Evolutionary conservation across 306 rosid species (phyloP), one percentile per base, ranked within the genome.

Genomic region (Castanea mollissima): DNA sequence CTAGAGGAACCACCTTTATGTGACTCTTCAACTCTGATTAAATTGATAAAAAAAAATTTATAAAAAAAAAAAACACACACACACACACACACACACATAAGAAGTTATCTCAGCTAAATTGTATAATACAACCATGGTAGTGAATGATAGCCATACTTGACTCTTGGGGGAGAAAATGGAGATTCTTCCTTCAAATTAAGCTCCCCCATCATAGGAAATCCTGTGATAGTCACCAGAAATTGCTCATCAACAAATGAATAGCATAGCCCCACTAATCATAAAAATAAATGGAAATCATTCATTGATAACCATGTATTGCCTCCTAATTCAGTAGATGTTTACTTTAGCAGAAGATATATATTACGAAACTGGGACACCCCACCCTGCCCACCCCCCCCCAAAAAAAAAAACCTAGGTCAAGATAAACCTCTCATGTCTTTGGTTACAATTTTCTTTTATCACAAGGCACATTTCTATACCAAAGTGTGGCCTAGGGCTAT

Each of bases 171-270:
- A 82, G 98, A 88, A 86, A 91, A 90, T 67, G 88, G 81, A 59
- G 97, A 90, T 81, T 95, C 98, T 76, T 90, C 97, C 85, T 93
- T 95, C 76, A 90, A 5, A 81, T 81, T 84, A 83, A 82, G 90
- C 86, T 95, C 99, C 71, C 88, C 92, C 73, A 89, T 85, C 54
- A 67, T 71, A 76, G 85, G 88, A 80, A 89, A 88, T 69, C 85
- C 97, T 93, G 82, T 38, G 29, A 55, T 79, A 80, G 77, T 79
- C 63, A 75, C 71, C 82, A 62, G 74, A 46, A 18, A 79, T 69
- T 51, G 79, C 65, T 75, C 76, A 80, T 62, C 35, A 71, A 27
- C 49, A 71, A 74, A 72, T 74, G 38, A 74, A 75, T 34, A 55
- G 74, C 8, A 67, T 51, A 64, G 70, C 9, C 73, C 15, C 69